Evolutionary conservation across 495 filamentous ascomycete genomes (phyloP).

Genomic region (Podospora comata): DNA sequence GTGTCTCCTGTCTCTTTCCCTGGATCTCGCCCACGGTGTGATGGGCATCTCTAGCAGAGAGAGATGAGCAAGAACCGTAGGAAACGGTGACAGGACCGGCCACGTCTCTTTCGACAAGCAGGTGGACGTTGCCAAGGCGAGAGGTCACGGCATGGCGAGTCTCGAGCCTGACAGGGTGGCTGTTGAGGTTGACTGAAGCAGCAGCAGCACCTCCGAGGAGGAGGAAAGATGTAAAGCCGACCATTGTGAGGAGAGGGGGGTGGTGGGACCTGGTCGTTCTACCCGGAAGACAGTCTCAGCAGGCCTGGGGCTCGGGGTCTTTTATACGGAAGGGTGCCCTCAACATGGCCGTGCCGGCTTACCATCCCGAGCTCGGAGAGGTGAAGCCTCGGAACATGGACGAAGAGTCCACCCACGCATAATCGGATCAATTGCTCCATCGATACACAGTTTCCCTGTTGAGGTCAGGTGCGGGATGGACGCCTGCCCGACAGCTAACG

Average conservation of each 20-base stretch:
- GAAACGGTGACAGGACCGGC: slow-evolving; percentile 37
- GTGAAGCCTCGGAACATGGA: not conserved
- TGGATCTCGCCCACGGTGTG: slow-evolving; percentile 30
- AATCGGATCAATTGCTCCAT: not conserved
- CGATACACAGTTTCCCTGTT: not conserved
- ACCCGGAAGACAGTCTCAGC: not conserved
- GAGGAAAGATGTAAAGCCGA: slow-evolving; percentile 11
- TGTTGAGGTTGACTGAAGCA: slow-evolving; percentile 12
- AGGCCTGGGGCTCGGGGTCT: not conserved
- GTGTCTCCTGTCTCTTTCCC: slow-evolving; percentile 23
- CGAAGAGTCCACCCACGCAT: not conserved
- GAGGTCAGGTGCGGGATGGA: not conserved
- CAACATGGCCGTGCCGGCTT: not conserved
- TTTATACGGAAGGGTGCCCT: not conserved
- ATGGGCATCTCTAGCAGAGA: slow-evolving; percentile 27
- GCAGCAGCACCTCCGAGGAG: slow-evolving; percentile 17
- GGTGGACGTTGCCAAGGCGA: slow-evolving; percentile 44
- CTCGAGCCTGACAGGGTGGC: slow-evolving; percentile 38
- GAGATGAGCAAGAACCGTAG: slow-evolving; percentile 39
- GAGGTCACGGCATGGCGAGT: slow-evolving; percentile 40
- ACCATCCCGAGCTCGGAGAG: not conserved
- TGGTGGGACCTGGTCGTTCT: not conserved
- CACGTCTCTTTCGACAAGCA: slow-evolving; percentile 30
- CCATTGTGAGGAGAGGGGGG: slow-evolving; percentile 10
- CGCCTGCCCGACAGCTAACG: not conserved